A percentile compares a stretch with the other conserved stretches of the same genome.
Evolutionary conservation across 192 early-diverging fungal species (phyloP).

Genomic region (Thoreauomyces humboldtii): DNA sequence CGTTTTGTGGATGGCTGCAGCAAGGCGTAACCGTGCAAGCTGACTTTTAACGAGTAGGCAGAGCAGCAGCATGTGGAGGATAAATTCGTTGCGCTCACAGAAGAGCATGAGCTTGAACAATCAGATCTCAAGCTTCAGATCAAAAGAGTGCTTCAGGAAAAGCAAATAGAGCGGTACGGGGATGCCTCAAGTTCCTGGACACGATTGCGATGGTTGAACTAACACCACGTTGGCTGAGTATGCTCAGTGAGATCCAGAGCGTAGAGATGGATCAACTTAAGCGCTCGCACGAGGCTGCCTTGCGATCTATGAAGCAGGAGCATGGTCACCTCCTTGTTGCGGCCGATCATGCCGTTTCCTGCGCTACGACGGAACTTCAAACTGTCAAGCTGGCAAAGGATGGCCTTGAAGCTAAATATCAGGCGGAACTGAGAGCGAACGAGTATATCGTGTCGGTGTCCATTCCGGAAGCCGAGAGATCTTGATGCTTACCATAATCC

Average conservation of each 20-base stretch:
- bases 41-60: neutral
- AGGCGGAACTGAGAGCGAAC: slow-evolving; percentile 20
- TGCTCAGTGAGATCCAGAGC: neutral
- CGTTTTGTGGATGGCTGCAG: neutral
- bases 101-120: slow-evolving; percentile 13
- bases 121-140: slow-evolving; percentile 15
- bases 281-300: slow-evolving; percentile 6
- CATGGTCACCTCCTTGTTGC: slow-evolving; percentile 8
- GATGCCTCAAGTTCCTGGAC: too few species aligned
- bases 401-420: neutral
- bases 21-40: neutral
- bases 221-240: too few species aligned
- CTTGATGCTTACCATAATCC: neutral
- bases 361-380: slow-evolving; percentile 12
- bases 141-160: slow-evolving; percentile 11
- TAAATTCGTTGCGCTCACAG: neutral
- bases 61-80: slow-evolving; percentile 19
- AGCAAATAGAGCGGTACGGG: slow-evolving; percentile 19
- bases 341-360: slow-evolving; percentile 17
- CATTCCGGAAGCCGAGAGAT: too few species aligned
- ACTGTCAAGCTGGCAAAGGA: slow-evolving; percentile 15
- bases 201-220: too few species aligned
- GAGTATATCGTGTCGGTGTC: too few species aligned
- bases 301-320: slow-evolving; percentile 15
- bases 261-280: slow-evolving; percentile 18